A percentile compares a stretch with the other conserved stretches of the same genome.
These are phyloP conservation scores for Brassica cretica DNA, from an alignment of 345 rosid species.

Conservation along the genomic window DNA sequence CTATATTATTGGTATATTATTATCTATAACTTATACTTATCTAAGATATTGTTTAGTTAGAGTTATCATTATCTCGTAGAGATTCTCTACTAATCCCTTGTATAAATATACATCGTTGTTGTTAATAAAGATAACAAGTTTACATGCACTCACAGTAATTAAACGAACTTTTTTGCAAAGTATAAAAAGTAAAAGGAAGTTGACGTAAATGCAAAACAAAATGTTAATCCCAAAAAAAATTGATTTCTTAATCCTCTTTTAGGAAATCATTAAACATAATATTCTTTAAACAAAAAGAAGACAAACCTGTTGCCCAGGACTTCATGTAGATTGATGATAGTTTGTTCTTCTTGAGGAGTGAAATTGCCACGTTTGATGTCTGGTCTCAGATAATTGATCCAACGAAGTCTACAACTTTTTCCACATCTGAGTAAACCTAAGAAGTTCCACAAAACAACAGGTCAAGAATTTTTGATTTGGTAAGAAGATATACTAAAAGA, in stretches of 20 bases:
- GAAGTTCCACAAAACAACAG: background rate
- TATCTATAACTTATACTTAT: too few relatives aligned
- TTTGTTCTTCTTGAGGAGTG: conserved; percentile 66
- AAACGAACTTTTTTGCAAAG: background rate
- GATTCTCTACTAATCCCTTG: too few relatives aligned
- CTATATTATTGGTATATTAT: too few relatives aligned
- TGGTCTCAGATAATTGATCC: conserved; percentile 78
- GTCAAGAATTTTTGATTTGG: background rate
- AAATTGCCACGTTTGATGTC: conserved; percentile 84
- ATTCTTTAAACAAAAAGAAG: background rate
- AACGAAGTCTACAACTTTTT: conserved; percentile 81
- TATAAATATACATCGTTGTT: too few relatives aligned
- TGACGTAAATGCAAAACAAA: background rate
- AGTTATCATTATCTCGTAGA: too few relatives aligned
- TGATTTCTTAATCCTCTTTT: background rate
- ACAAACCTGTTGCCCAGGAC: conserved; percentile 62
- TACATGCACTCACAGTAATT: too few relatives aligned
- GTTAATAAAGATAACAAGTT: too few relatives aligned
- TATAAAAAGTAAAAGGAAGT: background rate
- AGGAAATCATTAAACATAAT: background rate
- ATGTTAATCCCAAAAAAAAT: background rate
- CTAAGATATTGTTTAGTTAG: too few relatives aligned
- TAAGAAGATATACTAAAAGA: background rate
- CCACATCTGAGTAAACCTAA: conserved; percentile 79
- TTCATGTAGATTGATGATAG: conserved; percentile 61